Conservation (phyloP, 2,329 filamentous ascomycete species). For the Dactylellina sp. region DNA sequence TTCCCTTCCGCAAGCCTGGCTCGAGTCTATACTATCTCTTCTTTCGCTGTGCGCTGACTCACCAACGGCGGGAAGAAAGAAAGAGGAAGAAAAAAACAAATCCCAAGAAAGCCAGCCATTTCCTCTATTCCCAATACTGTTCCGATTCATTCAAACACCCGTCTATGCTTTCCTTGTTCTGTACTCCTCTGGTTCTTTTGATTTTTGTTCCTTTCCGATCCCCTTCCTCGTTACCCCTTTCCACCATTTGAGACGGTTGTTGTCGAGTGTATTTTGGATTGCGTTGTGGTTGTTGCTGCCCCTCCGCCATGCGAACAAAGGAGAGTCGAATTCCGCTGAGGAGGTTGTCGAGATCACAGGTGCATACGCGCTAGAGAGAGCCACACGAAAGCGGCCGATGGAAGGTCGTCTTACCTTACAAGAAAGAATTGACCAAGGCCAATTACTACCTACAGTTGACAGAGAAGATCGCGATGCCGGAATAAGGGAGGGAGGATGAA, state of each 20-base stretch:
- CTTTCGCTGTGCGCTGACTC: no score
- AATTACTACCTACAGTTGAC: slow-evolving; percentile 53
- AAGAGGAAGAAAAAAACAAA: no score
- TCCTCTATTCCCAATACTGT: no score
- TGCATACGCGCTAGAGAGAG: slow-evolving; percentile 5
- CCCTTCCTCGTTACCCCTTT: neutral
- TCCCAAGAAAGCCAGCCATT: no score
- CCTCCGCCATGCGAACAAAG: neutral
- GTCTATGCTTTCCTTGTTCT: no score
- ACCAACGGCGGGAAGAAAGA: no score
- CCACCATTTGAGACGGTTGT: neutral
- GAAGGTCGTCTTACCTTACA: slow-evolving; percentile 43
- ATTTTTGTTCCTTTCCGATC: neutral
- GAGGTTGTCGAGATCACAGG: slow-evolving; percentile 10
- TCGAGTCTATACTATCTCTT: no score
- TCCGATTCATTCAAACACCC: no score
- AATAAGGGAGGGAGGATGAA: slow-evolving; percentile 48
- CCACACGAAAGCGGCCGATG: neutral
- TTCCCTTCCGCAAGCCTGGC: no score
- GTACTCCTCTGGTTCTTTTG: no score
- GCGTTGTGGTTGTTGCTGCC: slow-evolving; percentile 9
- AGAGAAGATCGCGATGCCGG: slow-evolving; percentile 52
- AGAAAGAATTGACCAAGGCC: slow-evolving; percentile 55
- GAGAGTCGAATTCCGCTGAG: neutral
- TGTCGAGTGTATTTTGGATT: slow-evolving; percentile 8